Percentiles rank a stretch among this genome's conserved stretches.
Conservation (phyloP, 768 basidiomycete species). For the Tylopilus rubrobrunneus region DNA sequence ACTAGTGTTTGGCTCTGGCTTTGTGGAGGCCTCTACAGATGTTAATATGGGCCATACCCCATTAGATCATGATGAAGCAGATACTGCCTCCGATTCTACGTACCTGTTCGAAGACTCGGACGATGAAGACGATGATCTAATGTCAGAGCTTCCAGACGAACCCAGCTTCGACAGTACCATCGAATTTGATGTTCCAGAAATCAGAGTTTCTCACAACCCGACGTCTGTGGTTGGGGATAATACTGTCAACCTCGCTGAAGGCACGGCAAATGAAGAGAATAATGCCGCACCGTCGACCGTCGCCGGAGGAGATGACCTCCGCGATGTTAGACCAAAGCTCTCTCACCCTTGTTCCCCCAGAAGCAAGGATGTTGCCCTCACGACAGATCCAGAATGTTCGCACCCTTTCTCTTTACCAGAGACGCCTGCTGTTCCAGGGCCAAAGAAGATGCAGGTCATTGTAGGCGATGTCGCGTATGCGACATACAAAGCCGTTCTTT, state of each 20-base stretch:
- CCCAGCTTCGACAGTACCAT: conserved; percentile 27
- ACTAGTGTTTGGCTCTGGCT: conserved; percentile 71
- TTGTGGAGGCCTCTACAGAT: conserved; percentile 52
- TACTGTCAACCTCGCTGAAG: conserved; percentile 2
- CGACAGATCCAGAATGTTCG: conserved; percentile 9
- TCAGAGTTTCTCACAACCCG: not conserved
- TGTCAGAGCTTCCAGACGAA: conserved; percentile 31
- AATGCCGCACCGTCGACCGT: not conserved
- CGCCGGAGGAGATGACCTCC: conserved; percentile 12
- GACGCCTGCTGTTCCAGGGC: conserved; percentile 33
- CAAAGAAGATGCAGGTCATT: conserved; percentile 49
- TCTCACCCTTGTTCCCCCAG: conserved; percentile 41
- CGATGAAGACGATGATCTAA: conserved; percentile 47
- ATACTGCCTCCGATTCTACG: conserved; percentile 50
- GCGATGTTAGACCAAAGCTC: conserved; percentile 32
- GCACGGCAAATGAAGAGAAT: not conserved
- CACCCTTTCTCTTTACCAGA: not conserved
- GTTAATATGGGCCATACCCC: conserved; percentile 22
- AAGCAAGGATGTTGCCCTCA: conserved; percentile 21
- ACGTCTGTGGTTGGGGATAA: conserved; percentile 6
- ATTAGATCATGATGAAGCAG: conserved; percentile 34
- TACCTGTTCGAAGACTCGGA: conserved; percentile 45
- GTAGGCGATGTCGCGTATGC: conserved; percentile 57
- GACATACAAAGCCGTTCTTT: conserved; percentile 65
- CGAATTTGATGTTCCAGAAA: conserved; percentile 21